phyloP scores from a whole-genome alignment of 2,329 filamentous ascomycete genomes.

The Curvularia spicifera region DNA sequence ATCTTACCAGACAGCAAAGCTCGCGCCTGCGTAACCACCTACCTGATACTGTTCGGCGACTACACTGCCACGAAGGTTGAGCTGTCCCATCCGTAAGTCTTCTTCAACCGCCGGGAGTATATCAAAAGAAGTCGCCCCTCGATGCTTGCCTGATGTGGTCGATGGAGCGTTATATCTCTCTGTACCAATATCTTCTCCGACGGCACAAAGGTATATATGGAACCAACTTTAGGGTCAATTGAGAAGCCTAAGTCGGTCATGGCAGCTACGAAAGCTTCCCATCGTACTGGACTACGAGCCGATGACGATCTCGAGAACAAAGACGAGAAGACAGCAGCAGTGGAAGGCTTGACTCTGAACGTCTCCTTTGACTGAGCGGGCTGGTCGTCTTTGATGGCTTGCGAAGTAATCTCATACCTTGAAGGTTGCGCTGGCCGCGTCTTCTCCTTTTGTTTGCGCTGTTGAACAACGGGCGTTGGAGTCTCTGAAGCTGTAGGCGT shows the following conservation, averaged over 20 bases:
- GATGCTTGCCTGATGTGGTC: constrained; percentile 25
- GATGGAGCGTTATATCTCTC: constrained; percentile 20
- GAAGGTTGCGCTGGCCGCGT: background rate
- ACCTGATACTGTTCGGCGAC: too few relatives aligned
- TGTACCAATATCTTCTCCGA: constrained; percentile 11
- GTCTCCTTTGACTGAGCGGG: background rate
- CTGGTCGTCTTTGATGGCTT: background rate
- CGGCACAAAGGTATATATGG: constrained; percentile 23
- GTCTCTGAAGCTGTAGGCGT: background rate
- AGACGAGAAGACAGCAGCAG: constrained; percentile 49
- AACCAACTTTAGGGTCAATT: constrained; percentile 19
- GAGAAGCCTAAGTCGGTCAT: constrained; percentile 26
- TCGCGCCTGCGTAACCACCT: too few relatives aligned
- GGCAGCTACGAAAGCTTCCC: constrained; percentile 21
- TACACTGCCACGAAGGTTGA: constrained; percentile 17
- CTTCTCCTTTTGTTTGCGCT: constrained; percentile 11
- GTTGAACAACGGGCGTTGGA: background rate
- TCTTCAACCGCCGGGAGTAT: constrained; percentile 18
- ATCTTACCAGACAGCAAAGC: too few relatives aligned
- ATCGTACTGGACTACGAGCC: constrained; percentile 30
- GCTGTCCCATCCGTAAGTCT: constrained; percentile 22
- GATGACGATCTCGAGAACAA: constrained; percentile 32
- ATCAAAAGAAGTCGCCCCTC: constrained; percentile 19
- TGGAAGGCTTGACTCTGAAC: constrained; percentile 51
- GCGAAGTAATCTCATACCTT: background rate